Base-by-base conservation (phyloP, 805 yeast species). In the Kodamaea nitidulidarum region DNA sequence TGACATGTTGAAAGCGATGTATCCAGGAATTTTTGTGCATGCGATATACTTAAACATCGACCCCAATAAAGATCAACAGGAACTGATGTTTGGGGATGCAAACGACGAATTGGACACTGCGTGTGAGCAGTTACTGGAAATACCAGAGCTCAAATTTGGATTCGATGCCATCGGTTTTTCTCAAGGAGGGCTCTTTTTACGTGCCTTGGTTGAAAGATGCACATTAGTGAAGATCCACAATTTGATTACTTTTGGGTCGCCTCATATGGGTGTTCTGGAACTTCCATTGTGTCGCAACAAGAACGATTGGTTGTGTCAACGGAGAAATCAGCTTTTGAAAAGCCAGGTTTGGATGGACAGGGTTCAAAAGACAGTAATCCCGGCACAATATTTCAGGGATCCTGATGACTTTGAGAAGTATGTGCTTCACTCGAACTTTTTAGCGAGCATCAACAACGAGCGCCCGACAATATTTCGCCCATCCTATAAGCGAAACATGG, bases 131-230 rank as follows among this genome's bases (percentile, higher is more conserved):
- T 52, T 85, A n/a, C 38, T 54, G 0, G 48, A 48, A 1, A 64
- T 74, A 1, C 61, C 76, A 1, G 76, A 71, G 39, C 60, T 84
- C 6, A 29, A 41, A 2, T 40, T 59, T 24, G 90, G 90, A 0
- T 81, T 84, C 52, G 81, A 83, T 54, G 85, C 81, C 4, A 69
- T 85, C 29, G 95, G 95, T 4, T 80, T 82, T 48, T 83, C 91
- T 0, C 95, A 85, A 54, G 95, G 95, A 29, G 95, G 95, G 0
- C 58, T 85, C n/a, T 79, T 85, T 44, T 61, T 83, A n/a, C 60
- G 95, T 33, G 81, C 81, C 4, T 71, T 81, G 20, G 65, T 77
- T 20, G 83, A 86, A 52, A 58, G 73, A 16, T 85, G 91, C 57
- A 57, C 65, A 3, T 39, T 34, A 12, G 47, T 57, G 3, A 35